Base-by-base conservation (phyloP, 2,329 filamentous ascomycete species). In the Beauveria medogensis region DNA sequence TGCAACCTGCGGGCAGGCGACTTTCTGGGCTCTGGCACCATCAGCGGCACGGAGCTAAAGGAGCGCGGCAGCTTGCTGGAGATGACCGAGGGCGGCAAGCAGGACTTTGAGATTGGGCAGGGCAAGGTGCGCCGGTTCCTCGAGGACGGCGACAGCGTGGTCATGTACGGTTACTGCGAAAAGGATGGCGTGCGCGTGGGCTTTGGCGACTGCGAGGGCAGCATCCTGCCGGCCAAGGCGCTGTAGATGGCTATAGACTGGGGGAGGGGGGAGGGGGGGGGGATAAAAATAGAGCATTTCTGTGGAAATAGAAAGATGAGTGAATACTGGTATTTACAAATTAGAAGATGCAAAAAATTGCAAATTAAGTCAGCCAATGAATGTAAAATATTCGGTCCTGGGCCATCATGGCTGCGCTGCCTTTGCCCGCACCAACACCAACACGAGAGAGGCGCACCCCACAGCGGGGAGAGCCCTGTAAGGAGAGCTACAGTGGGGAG, bases 1-100 rank as follows among this genome's bases (percentile, higher is more conserved):
- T 92, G 89, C 72, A 82, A 83, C 1, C 80, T 92, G 75, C 80
- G 82, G 43, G 79, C 84, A 0, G 89, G 89, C 44, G 89, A 92
- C 69, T 72, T 92, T 48, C 73, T 92, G 5, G 89, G 88, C 3
- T 88, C 66, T 9, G 68, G 68, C 16, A 69, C 68, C 24, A 69
- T 70, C 53, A 80, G 77, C 66, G 78, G 78, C 3, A 71, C 75
- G 4, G 71, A 68, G 4, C 57, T 67, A 1, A 65, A 65, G 5
- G 71, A 78, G 66, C 70, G 72, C 40, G 78, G 78, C 7, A 77
- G 77, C 63, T 62, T 81, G 60, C 67, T 80, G 20, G 78, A 81
- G 70, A 69, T 78, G 69, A 78, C 70, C 24, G 71, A 75, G 55
- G 73, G 72, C n/a, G 78, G 78, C 8, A 78, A 76, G 69, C 73